phyloP scores from a whole-genome alignment of 2,329 filamentous ascomycete species.

The Cladosporium colombiae region DNA sequence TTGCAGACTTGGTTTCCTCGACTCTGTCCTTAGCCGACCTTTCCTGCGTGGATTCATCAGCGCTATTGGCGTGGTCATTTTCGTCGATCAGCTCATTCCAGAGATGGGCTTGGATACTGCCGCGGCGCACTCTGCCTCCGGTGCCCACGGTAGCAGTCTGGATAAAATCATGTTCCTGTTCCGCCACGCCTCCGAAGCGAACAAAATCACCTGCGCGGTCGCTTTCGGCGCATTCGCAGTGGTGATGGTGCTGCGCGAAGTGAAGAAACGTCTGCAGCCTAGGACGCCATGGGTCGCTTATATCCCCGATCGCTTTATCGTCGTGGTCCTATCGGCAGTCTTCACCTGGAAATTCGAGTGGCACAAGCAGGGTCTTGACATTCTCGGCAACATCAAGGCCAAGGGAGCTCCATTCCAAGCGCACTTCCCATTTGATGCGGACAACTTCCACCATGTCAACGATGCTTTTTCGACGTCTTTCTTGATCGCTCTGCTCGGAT shows the following conservation, averaged over 20 bases:
- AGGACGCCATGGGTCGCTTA: constrained; percentile 80
- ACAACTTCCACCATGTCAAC: constrained; percentile 78
- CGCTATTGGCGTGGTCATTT: constrained; percentile 93
- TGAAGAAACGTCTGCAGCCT: constrained; percentile 79
- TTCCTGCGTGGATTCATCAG: constrained; percentile 96
- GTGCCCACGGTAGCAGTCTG: constrained; percentile 80
- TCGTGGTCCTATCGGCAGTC: constrained; percentile 82
- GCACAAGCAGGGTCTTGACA: constrained; percentile 76
- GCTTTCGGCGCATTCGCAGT: constrained; percentile 77
- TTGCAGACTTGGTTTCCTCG: constrained; percentile 84
- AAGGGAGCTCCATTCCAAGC: constrained; percentile 74
- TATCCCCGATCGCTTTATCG: constrained; percentile 84
- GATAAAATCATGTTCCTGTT: constrained; percentile 83
- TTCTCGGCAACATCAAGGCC: constrained; percentile 80
- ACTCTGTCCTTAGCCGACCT: constrained; percentile 89
- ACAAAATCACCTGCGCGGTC: constrained; percentile 74
- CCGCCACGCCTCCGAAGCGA: constrained; percentile 64
- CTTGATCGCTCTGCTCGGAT: constrained; percentile 91
- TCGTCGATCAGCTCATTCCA: constrained; percentile 90
- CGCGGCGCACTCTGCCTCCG: constrained; percentile 62
- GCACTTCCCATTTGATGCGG: constrained; percentile 77
- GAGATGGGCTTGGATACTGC: constrained; percentile 75
- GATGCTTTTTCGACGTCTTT: constrained; percentile 89
- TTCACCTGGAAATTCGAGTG: constrained; percentile 76
- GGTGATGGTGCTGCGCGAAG: constrained; percentile 80